phyloP scores from a whole-genome alignment of 345 rosid genomes.

The Hibiscus mutabilis region DNA sequence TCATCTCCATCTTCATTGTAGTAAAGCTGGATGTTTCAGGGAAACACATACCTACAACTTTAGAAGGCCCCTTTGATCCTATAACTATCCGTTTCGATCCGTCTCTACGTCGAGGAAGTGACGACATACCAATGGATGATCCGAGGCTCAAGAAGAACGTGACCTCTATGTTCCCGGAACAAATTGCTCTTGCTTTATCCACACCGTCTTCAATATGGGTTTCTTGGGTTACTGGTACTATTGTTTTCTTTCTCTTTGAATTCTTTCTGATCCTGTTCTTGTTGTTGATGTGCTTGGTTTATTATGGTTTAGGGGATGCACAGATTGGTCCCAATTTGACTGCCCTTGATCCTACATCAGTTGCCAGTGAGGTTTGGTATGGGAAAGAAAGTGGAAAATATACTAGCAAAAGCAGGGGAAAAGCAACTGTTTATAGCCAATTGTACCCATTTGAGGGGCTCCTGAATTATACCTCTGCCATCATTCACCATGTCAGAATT shows the following conservation, averaged over 20 bases:
- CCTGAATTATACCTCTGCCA: conserved; percentile 69
- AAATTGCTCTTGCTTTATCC: conserved; percentile 67
- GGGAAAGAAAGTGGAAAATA: conserved; percentile 53
- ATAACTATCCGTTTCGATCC: conserved; percentile 58
- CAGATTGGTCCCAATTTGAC: conserved; percentile 51
- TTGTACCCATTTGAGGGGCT: conserved; percentile 78
- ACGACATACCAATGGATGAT: conserved; percentile 65
- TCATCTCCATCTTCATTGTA: conserved; percentile 15
- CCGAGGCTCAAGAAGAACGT: conserved; percentile 59
- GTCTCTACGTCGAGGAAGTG: conserved; percentile 70
- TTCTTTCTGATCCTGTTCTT: background rate
- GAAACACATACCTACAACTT: conserved; percentile 50
- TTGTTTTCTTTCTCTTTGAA: background rate
- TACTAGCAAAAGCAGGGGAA: conserved; percentile 28
- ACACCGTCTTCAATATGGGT: conserved; percentile 78
- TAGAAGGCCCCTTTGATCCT: conserved; percentile 72
- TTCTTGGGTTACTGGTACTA: conserved; percentile 82
- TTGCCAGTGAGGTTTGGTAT: conserved; percentile 64
- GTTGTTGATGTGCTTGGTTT: conserved; percentile 9
- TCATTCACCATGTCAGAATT: conserved; percentile 76
- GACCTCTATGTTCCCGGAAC: conserved; percentile 50
- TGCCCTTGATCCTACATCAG: conserved; percentile 47
- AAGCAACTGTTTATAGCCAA: conserved; percentile 63
- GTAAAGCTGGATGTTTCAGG: background rate
- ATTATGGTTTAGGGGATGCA: conserved; percentile 52